Evolutionary conservation across 768 basidiomycete genomes (phyloP).

Genomic region (Terana coerulea): DNA sequence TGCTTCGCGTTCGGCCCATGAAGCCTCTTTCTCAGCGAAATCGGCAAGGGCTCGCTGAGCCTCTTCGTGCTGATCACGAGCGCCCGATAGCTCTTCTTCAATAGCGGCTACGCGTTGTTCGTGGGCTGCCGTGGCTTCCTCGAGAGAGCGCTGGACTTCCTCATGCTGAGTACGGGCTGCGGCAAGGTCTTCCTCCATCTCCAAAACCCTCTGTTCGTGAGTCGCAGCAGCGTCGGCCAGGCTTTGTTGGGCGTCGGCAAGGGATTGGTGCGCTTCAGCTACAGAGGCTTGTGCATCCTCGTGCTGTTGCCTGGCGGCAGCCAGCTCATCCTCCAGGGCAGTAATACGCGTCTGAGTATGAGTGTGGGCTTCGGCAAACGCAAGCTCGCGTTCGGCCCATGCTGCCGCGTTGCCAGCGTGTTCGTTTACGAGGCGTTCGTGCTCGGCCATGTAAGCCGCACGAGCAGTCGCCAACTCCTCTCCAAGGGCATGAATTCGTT

Average conservation of each 20-base stretch:
- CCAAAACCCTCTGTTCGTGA: neutral
- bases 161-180: neutral
- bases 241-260: neutral
- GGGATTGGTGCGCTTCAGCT: neutral
- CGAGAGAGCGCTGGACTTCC: neutral
- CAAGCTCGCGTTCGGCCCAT: neutral
- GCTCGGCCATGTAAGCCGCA: conserved; percentile 1
- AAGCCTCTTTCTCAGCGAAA: neutral
- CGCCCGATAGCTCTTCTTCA: neutral
- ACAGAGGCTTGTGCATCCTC: neutral
- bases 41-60: neutral
- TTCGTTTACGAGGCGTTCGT: conserved; percentile 3
- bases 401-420: neutral
- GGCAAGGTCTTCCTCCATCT: neutral
- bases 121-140: neutral
- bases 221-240: neutral
- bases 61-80: neutral
- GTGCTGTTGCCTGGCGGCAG: neutral
- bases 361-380: neutral
- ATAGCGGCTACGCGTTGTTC: neutral
- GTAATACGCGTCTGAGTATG: neutral
- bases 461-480: conserved; percentile 2
- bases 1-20: conserved; percentile 1
- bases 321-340: conserved; percentile 1
- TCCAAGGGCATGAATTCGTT: neutral